phyloP scores from a whole-genome alignment of 148 eudicot genomes.

The Vaccinium darrowii region DNA sequence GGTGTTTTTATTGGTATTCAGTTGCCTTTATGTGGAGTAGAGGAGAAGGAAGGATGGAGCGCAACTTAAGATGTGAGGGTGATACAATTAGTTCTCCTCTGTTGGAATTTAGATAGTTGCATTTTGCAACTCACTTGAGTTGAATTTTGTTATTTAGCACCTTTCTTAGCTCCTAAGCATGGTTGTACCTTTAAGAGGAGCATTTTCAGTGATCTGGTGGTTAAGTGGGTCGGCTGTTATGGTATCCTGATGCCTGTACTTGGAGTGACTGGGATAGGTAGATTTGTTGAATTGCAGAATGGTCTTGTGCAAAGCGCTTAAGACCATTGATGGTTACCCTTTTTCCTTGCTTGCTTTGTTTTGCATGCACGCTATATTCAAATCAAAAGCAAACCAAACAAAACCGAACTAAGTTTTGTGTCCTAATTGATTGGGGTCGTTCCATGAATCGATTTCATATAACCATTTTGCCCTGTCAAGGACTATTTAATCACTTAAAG shows the following conservation, averaged over 20 bases:
- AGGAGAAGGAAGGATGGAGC: neutral
- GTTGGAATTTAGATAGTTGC: neutral
- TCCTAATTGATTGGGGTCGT: neutral
- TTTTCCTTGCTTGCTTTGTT: neutral
- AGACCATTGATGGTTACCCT: neutral
- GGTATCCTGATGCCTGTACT: neutral
- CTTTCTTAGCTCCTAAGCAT: neutral
- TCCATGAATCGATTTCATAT: neutral
- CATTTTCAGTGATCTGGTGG: neutral
- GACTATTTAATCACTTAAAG: neutral
- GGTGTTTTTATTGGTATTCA: neutral
- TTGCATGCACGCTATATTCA: neutral
- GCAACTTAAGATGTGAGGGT: neutral
- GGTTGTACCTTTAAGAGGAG: neutral
- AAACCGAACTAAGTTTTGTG: neutral
- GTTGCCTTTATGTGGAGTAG: neutral
- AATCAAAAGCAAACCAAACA: neutral
- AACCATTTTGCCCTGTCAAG: neutral
- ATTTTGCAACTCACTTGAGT: neutral
- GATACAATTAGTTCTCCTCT: neutral
- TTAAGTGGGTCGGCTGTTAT: neutral
- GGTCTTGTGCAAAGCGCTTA: neutral
- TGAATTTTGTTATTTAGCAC: neutral
- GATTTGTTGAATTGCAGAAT: neutral
- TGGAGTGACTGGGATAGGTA: neutral